Evolutionary conservation across 371 early-diverging fungal genomes (phyloP), one percentile per base, ranked within the genome.

Genomic region (Syncephalis fuscata): DNA sequence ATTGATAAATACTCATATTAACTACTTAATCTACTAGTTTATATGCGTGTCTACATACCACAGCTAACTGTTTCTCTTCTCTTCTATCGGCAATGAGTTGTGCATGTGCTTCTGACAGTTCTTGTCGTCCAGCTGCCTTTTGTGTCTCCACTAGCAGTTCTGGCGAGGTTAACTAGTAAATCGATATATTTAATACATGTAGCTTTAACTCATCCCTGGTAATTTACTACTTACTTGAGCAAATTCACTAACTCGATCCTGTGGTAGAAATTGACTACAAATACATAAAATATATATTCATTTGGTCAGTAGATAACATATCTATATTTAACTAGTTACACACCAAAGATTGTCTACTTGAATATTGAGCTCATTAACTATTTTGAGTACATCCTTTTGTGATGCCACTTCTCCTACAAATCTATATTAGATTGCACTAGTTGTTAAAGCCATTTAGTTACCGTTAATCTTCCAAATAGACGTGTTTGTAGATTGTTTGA

Each of bases 281-380:
- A 21, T 9, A 14, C 9, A 9, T 50, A 3, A 21, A 16, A 25
- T 27, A 19, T 16, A 4, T 10, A 44, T 46, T 10, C 22, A 22
- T 25, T 32, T 32, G 11, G 11, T 11, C 4, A 32, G 32, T 32
- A 32, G 32, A 32, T 32, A n/a, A n/a, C n/a, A 17, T n/a, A 4
- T 9, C 21, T 15, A 39, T 7, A 15, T 39, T 16, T 16, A 20
- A 27, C 21, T 15, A 32, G 2, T 37, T 48, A 68, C 71, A 58
- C 89, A 91, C 75, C 96, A 96, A 39, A 96, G 66, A 55, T 92
- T 96, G 60, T 92, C 88, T n/a, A 94, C 88, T 56, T 96, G 95
- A 43, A 96, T 84, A 47, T 82, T 73, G 46, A 92, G 62, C 4
- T 55, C 48, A 17, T 58, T 52, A 10, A 88, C 70, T 10, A 66